Evolutionary conservation across 2,329 filamentous ascomycete genomes (phyloP), one percentile per base, ranked within the genome.

Genomic region (Xenoacremonium recifei): DNA sequence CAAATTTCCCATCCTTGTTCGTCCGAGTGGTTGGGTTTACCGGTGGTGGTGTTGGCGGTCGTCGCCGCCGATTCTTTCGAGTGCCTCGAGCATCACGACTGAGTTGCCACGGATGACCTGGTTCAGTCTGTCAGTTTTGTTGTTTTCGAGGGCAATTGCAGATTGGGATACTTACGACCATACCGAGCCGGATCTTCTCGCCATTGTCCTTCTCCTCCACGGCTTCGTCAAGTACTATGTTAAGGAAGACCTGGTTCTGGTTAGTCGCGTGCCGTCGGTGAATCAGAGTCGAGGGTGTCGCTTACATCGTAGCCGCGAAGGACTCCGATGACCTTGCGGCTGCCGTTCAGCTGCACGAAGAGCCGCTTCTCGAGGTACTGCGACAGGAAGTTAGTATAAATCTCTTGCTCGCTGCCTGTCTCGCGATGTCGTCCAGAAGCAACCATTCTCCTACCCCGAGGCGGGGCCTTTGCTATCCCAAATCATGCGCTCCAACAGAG

Each of bases 351-450:
- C 70, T 99, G 92, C 55, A 97, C 90, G 69, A 96, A 96, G 63
- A 99, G 81, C 71, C 92, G 82, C 82, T 99, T 99, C 78, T 99
- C 93, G 71, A 99, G 90, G 71, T 99, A 99, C 93, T 99, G 60
- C 37, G 38, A 17, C 17, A 44, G 47, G 44, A 42, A 43, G 58
- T 65, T 57, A 64, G 61, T 47, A 20, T 39, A 37, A 39, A 45
- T 27, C 23, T 27, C 23, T 13, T 9, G 23, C 23, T 7, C 23
- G 23, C 23, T 27, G 23, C 9, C 23, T 27, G 23, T 9, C 13
- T 13, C 13, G 13, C 23, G 13, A 27, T 13, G n/a, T n/a, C n/a
- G n/a, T n/a, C n/a, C n/a, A n/a, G n/a, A n/a, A n/a, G n/a, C n/a
- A n/a, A n/a, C n/a, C n/a, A n/a, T n/a, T n/a, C n/a, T n/a, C n/a